Evolutionary conservation across 805 yeast genomes (phyloP).

Genomic region (Starmera caribaea): DNA sequence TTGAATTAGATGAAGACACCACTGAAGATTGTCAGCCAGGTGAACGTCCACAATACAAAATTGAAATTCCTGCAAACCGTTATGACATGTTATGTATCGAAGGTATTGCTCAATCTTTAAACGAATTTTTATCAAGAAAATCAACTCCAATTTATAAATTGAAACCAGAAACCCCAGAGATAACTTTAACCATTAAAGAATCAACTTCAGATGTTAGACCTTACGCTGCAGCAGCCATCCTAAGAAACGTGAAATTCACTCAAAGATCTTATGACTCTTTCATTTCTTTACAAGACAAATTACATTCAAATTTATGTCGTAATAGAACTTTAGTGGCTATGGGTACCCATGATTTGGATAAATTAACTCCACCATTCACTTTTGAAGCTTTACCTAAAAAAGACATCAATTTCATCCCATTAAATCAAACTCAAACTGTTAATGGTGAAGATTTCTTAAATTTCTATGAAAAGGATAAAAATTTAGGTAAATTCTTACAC

Average conservation of each 20-base stretch:
- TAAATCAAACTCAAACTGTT: conserved; percentile 61
- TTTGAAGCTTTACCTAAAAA: conserved; percentile 79
- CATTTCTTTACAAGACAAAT: conserved; percentile 91
- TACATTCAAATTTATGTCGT: conserved; percentile 93
- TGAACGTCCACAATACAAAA: conserved; percentile 93
- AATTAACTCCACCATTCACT: conserved; percentile 71
- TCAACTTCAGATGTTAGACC: conserved; percentile 76
- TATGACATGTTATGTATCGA: conserved; percentile 97
- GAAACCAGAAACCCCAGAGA: conserved; percentile 49
- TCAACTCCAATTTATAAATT: conserved; percentile 60
- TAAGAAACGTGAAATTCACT: conserved; percentile 74
- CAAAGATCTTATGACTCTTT: conserved; percentile 87
- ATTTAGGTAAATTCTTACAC: conserved; percentile 80
- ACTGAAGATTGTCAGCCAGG: conserved; percentile 64
- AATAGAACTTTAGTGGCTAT: conserved; percentile 95
- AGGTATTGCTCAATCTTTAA: conserved; percentile 93
- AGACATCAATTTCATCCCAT: conserved; percentile 66
- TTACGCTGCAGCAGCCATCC: conserved; percentile 89
- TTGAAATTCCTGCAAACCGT: conserved; percentile 97
- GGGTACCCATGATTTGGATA: conserved; percentile 94
- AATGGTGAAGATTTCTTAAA: conserved; percentile 76
- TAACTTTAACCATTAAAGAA: conserved; percentile 61
- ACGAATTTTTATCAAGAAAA: conserved; percentile 72
- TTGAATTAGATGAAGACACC: conserved; percentile 96
- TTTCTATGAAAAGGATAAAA: conserved; percentile 84